Evolutionary conservation across 2,329 filamentous ascomycete genomes (phyloP), one percentile per base, ranked within the genome.

Genomic region (Colletotrichum eleusines): DNA sequence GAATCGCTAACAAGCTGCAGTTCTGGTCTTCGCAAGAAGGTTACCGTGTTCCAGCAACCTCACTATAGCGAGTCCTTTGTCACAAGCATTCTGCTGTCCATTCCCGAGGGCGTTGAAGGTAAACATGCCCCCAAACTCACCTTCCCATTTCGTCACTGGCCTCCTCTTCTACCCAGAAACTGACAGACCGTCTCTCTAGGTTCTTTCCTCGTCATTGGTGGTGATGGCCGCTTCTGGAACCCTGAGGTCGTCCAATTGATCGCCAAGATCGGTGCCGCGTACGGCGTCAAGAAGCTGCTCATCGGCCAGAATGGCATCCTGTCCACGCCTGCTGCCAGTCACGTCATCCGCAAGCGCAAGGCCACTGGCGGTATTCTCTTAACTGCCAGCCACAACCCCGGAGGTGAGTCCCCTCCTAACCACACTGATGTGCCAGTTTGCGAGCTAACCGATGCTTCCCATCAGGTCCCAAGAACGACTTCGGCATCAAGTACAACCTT

Each of bases 401-500:
- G 96, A 82, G 96, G 95, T 95, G 85, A 82, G 91, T 76, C 28
- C 51, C 14, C 26, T 54, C 40, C 12, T 66, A 62, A 51, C 51
- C n/a, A 38, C 20, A 20, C 28, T 23, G 14, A 40, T 50, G 28
- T 26, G 28, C 42, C 23, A 9, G 12, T 7, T 67, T 44, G 62
- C 23, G 14, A 48, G 62, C 66, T 69, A 65, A 75, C 44, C 11
- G 51, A 51, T 66, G 38, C 33, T 20, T 8, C 33, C 20, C 16
- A 3, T 53, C 76, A 97, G 94, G 95, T 62, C 96, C 96, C 73
- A 92, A 90, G 76, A 92, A 96, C 81, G 96, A 99, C 84, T 99
- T 99, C 78, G 96, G 96, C 77, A 99, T 99, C 91, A 99, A 99
- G 87, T 99, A 99, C 89, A 99, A 99, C 88, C 88, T 99, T 71